phyloP scores from a whole-genome alignment of 768 basidiomycete species.

The Clavulina sp. region DNA sequence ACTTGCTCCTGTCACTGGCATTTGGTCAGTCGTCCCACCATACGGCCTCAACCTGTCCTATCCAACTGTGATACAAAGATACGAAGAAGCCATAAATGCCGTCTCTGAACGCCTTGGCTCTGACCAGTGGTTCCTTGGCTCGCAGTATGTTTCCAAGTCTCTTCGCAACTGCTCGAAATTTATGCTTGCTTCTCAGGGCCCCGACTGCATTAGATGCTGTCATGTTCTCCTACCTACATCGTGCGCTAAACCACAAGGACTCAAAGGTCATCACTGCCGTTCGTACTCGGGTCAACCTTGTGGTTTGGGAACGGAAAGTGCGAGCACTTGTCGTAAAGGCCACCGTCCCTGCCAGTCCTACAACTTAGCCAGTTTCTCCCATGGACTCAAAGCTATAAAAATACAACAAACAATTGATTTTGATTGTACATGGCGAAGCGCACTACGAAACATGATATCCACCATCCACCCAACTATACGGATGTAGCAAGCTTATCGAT shows the following conservation, averaged over 20 bases:
- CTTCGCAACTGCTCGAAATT: neutral
- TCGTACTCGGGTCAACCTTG: conserved; percentile 53
- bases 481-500: too few species aligned
- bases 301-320: conserved; percentile 62
- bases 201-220: conserved; percentile 73
- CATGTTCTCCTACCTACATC: conserved; percentile 62
- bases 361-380: too few species aligned
- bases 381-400: too few species aligned
- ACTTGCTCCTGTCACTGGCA: conserved; percentile 52
- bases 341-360: too few species aligned
- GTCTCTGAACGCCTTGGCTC: conserved; percentile 59
- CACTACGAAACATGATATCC: too few species aligned
- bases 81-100: conserved; percentile 51
- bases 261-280: conserved; percentile 34
- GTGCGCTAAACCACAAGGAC: conserved; percentile 5
- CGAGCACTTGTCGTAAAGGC: conserved; percentile 38
- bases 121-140: conserved; percentile 69
- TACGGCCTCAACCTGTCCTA: conserved; percentile 41
- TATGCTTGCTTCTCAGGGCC: conserved; percentile 23
- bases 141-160: conserved; percentile 44
- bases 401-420: too few species aligned
- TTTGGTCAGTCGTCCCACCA: conserved; percentile 41
- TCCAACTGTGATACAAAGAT: conserved; percentile 26
- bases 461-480: too few species aligned
- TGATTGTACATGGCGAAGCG: too few species aligned